Conservation (phyloP, 768 basidiomycete genomes). For the Lactarius pseudohatsudake region DNA sequence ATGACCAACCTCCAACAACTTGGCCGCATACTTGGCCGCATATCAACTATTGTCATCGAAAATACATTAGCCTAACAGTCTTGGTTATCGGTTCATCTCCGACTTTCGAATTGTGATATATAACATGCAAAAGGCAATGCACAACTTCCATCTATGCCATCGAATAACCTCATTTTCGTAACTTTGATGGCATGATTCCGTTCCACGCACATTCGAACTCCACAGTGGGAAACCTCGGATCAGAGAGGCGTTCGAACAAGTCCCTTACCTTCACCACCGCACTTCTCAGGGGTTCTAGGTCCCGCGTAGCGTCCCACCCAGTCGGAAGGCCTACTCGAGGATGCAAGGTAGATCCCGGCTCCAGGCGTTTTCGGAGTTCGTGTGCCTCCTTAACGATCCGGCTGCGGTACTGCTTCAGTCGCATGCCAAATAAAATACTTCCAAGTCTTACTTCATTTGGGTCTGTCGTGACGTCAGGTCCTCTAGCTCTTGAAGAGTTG, state of each 20-base stretch:
- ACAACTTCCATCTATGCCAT: neutral
- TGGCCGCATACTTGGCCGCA: too few relatives aligned
- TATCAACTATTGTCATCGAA: too few relatives aligned
- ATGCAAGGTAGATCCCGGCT: conserved; percentile 3
- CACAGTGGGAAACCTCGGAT: conserved; percentile 2
- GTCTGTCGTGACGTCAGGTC: neutral
- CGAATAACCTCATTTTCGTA: too few relatives aligned
- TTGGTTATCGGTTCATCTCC: too few relatives aligned
- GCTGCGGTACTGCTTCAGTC: conserved; percentile 1
- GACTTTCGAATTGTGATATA: too few relatives aligned
- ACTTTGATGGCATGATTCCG: conserved; percentile 14
- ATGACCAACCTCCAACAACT: too few relatives aligned
- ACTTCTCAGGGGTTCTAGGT: conserved; percentile 9
- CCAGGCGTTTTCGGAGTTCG: neutral
- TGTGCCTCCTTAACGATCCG: neutral
- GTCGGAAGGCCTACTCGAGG: neutral
- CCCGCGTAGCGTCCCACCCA: conserved; percentile 2
- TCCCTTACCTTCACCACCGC: conserved; percentile 8
- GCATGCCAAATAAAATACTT: neutral
- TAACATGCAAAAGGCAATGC: too few relatives aligned
- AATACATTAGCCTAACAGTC: too few relatives aligned
- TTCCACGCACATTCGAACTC: conserved; percentile 22
- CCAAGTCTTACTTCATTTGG: neutral
- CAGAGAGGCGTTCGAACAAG: conserved; percentile 2
- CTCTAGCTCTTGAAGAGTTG: conserved; percentile 7